Evolutionary conservation across 2,329 filamentous ascomycete species (phyloP).

Genomic region (Pseudogymnoascus sp.): DNA sequence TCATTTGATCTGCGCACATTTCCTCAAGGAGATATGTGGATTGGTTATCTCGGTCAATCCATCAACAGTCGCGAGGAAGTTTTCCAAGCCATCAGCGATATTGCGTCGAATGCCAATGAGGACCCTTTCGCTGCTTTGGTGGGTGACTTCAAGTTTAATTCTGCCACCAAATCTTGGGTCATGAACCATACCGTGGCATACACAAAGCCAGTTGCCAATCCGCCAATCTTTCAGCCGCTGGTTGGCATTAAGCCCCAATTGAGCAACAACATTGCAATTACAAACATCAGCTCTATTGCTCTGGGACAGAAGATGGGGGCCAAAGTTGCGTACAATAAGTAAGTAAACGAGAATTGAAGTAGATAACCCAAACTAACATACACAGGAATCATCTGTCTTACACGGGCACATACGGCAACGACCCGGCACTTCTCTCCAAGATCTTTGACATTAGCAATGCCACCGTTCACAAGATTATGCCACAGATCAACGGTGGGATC

Average conservation of each 20-base stretch:
- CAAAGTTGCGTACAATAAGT: neutral
- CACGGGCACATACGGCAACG: constrained; percentile 7
- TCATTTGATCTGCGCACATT: constrained; percentile 30
- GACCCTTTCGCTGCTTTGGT: constrained; percentile 14
- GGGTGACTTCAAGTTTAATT: constrained; percentile 8
- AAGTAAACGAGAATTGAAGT: neutral
- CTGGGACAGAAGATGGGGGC: neutral
- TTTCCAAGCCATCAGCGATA: constrained; percentile 5
- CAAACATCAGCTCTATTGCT: neutral
- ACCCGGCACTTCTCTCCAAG: constrained; percentile 1
- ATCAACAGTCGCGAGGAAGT: neutral
- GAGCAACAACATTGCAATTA: neutral
- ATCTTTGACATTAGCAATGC: constrained; percentile 9
- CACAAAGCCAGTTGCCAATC: constrained; percentile 8
- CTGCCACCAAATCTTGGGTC: constrained; percentile 8
- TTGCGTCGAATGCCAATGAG: constrained; percentile 10
- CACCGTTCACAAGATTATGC: constrained; percentile 7
- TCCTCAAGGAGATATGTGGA: constrained; percentile 13
- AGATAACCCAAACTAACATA: neutral
- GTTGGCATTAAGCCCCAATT: neutral
- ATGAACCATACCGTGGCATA: constrained; percentile 9
- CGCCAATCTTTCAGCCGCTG: constrained; percentile 1
- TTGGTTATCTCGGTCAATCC: constrained; percentile 2
- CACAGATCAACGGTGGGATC: neutral
- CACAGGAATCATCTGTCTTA: constrained; percentile 1